Conservation (phyloP, 345 rosid genomes). For the thale cress (Arabidopsis thaliana) region DNA sequence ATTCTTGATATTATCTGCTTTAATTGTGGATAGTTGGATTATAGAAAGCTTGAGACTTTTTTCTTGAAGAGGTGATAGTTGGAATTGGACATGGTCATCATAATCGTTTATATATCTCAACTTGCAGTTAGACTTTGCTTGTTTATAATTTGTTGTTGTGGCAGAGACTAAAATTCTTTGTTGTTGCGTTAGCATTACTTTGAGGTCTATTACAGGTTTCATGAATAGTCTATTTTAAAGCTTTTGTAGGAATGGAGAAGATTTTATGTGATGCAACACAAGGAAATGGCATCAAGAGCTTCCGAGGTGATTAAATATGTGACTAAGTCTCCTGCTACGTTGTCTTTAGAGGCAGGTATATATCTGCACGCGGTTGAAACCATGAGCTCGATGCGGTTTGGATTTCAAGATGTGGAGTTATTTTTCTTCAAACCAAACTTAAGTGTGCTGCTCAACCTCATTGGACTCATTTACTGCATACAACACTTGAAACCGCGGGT, state of each 20-base stretch:
- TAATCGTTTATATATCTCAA: background rate
- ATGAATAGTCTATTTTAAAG: background rate
- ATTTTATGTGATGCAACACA: constrained; percentile 33
- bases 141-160: background rate
- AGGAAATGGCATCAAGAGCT: constrained; percentile 38
- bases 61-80: background rate
- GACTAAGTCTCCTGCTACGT: constrained; percentile 17
- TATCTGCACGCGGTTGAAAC: constrained; percentile 37
- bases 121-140: background rate
- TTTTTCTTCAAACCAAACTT: constrained; percentile 43
- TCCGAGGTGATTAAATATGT: constrained; percentile 28
- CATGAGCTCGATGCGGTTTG: constrained; percentile 40
- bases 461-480: constrained; percentile 44
- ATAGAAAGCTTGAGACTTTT: too few species aligned
- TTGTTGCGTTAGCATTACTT: background rate
- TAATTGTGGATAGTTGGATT: too few species aligned
- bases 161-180: background rate
- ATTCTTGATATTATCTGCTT: background rate
- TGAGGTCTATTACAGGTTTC: background rate
- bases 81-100: background rate
- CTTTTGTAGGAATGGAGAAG: constrained; percentile 39
- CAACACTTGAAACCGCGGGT: constrained; percentile 30
- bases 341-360: constrained; percentile 32
- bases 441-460: constrained; percentile 38
- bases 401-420: constrained; percentile 40